These are phyloP conservation scores for Candida tunisiensis DNA, from an alignment of 1,139 yeast genomes.

Conservation along the genomic window DNA sequence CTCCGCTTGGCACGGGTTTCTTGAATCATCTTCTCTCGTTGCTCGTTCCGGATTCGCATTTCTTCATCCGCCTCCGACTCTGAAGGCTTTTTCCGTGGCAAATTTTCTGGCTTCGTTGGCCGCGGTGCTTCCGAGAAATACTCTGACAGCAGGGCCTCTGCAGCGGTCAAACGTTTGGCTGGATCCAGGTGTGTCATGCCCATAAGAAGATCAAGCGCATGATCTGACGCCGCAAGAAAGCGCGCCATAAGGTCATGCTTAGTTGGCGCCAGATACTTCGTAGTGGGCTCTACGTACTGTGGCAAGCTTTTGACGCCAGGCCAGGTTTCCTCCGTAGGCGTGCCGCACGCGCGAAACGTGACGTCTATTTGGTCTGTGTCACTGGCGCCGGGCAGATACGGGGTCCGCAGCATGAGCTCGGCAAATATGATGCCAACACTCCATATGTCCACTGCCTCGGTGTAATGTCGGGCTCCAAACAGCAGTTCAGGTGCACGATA, in stretches of 20 bases:
- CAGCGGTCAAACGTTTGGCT: constrained; percentile 47
- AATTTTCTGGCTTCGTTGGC: constrained; percentile 53
- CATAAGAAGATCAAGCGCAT: constrained; percentile 61
- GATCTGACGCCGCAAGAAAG: constrained; percentile 84
- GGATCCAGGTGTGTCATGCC: constrained; percentile 74
- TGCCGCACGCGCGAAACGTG: constrained; percentile 87
- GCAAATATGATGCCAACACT: constrained; percentile 94
- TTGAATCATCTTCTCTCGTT: constrained; percentile 11
- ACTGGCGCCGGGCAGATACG: constrained; percentile 84
- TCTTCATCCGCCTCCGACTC: constrained; percentile 9
- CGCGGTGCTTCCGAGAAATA: constrained; percentile 63
- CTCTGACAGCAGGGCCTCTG: constrained; percentile 44
- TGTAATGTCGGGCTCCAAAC: constrained; percentile 79
- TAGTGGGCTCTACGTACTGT: constrained; percentile 47
- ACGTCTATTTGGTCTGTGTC: constrained; percentile 82
- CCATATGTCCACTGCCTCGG: constrained; percentile 86
- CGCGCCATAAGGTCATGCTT: constrained; percentile 66
- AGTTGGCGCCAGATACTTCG: constrained; percentile 66
- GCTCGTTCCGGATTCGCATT: constrained; percentile 8
- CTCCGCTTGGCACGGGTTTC: constrained; percentile 6
- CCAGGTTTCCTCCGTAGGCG: constrained; percentile 90
- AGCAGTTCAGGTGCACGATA: constrained; percentile 88
- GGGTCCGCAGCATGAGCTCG: constrained; percentile 85
- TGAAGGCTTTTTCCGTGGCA: constrained; percentile 33
- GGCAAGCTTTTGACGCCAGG: constrained; percentile 77